A percentile compares a stretch with the other conserved stretches of the same genome.
Evolutionary conservation across 495 filamentous ascomycete species (phyloP).

Genomic region (Penicillium cosmopolitanum): DNA sequence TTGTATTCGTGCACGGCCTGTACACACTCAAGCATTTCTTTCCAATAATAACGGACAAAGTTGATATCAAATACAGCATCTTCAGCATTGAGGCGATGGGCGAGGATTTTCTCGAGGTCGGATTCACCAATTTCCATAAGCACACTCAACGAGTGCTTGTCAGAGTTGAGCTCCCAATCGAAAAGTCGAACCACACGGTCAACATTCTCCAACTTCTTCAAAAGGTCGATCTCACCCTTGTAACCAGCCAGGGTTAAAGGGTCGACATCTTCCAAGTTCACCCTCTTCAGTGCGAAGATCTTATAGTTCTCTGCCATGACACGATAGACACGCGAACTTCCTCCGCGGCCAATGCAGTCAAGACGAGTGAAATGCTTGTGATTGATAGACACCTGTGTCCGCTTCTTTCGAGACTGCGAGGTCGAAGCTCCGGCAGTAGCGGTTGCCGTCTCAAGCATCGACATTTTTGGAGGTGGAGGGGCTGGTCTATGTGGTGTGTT

Average conservation of each 20-base stretch:
- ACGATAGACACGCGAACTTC: constrained; percentile 90
- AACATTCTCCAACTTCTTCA: constrained; percentile 78
- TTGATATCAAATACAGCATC: constrained; percentile 78
- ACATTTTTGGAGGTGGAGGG: constrained; percentile 93
- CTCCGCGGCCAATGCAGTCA: constrained; percentile 88
- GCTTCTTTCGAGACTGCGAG: constrained; percentile 71
- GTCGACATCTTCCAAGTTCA: constrained; percentile 88
- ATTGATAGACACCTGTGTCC: constrained; percentile 82
- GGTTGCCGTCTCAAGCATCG: constrained; percentile 87
- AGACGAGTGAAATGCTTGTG: constrained; percentile 87
- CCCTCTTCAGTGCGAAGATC: constrained; percentile 90
- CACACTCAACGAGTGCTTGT: constrained; percentile 83
- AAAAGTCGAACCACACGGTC: constrained; percentile 88
- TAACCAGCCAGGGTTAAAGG: constrained; percentile 81
- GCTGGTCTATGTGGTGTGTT: constrained; percentile 86
- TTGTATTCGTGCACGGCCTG: constrained; percentile 83
- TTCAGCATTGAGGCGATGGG: constrained; percentile 69
- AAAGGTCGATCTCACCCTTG: constrained; percentile 94
- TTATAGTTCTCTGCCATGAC: constrained; percentile 97
- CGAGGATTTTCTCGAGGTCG: constrained; percentile 88
- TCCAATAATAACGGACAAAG: constrained; percentile 97
- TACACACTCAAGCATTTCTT: constrained; percentile 97
- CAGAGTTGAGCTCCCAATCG: constrained; percentile 90
- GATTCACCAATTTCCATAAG: constrained; percentile 98
- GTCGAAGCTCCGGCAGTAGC: constrained; percentile 78